These are phyloP conservation scores for Cladorrhinum sp. DNA, from an alignment of 2,329 filamentous ascomycete genomes.

Conservation along the genomic window DNA sequence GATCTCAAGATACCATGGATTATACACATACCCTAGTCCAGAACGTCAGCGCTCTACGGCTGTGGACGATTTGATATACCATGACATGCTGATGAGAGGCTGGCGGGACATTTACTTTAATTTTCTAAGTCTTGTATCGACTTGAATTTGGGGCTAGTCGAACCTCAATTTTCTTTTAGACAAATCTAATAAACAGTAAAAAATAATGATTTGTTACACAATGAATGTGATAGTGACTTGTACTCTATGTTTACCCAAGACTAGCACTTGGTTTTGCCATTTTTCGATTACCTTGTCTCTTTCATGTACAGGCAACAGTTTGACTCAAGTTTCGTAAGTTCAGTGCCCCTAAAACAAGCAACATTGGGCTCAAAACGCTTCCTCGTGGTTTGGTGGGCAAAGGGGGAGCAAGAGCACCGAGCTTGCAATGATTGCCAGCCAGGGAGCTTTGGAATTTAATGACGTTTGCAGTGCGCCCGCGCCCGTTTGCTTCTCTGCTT, in stretches of 20 bases:
- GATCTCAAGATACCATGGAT: slow-evolving; percentile 11
- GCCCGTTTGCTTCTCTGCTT: not conserved
- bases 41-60: slow-evolving; percentile 18
- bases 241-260: not conserved
- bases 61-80: slow-evolving; percentile 16
- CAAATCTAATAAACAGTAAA: slow-evolving; percentile 27
- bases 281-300: not conserved
- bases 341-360: too few relatives aligned
- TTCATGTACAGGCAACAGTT: too few relatives aligned
- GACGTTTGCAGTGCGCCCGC: too few relatives aligned
- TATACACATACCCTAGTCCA: slow-evolving; percentile 16
- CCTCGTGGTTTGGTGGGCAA: too few relatives aligned
- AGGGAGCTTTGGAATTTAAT: not conserved
- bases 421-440: too few relatives aligned
- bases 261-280: not conserved
- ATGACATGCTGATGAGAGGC: slow-evolving; percentile 17
- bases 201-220: slow-evolving; percentile 4
- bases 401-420: too few relatives aligned
- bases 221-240: slow-evolving; percentile 6
- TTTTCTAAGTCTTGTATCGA: slow-evolving; percentile 22
- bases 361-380: too few relatives aligned
- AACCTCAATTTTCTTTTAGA: slow-evolving; percentile 21
- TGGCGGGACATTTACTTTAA: slow-evolving; percentile 20
- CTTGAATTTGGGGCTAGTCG: slow-evolving; percentile 18
- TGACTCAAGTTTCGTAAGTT: too few relatives aligned